A percentile compares a stretch with the other conserved stretches of the same genome.
Evolutionary conservation across 1,139 yeast species (phyloP).

Genomic region (Magnusiomyces clavatus): DNA sequence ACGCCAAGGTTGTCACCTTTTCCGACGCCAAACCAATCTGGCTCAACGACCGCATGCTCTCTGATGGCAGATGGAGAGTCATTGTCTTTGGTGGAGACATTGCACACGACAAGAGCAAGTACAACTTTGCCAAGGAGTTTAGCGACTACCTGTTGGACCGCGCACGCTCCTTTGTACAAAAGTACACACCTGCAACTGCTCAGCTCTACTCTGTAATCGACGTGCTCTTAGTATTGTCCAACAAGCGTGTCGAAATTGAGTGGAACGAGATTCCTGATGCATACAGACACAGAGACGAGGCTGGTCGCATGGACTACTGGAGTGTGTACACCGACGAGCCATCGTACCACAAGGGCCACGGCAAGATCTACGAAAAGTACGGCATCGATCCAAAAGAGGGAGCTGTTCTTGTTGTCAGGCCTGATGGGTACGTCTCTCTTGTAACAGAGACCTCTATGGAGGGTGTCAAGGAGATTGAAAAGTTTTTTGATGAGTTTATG

Average conservation of each 20-base stretch:
- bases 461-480: constrained; percentile 24
- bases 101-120: constrained; percentile 14
- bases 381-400: constrained; percentile 29
- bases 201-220: constrained; percentile 27
- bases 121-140: constrained; percentile 17
- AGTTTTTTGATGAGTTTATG: constrained; percentile 26
- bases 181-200: constrained; percentile 28
- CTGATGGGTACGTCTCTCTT: constrained; percentile 34
- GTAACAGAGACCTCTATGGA: constrained; percentile 22
- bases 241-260: constrained; percentile 24
- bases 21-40: constrained; percentile 28
- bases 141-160: constrained; percentile 19
- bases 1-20: constrained; percentile 26
- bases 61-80: constrained; percentile 31
- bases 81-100: constrained; percentile 29
- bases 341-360: constrained; percentile 25
- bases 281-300: constrained; percentile 27
- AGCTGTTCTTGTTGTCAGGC: constrained; percentile 30
- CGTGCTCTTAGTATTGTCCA: constrained; percentile 25
- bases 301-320: constrained; percentile 32
- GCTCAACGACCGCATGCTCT: constrained; percentile 25
- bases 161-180: constrained; percentile 20
- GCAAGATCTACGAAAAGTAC: constrained; percentile 26
- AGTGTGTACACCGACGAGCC: constrained; percentile 26
- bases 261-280: constrained; percentile 30